Evolutionary conservation across 108 stramenopile species (phyloP).

Genomic region (Cyclotella choctawhatcheeana): DNA sequence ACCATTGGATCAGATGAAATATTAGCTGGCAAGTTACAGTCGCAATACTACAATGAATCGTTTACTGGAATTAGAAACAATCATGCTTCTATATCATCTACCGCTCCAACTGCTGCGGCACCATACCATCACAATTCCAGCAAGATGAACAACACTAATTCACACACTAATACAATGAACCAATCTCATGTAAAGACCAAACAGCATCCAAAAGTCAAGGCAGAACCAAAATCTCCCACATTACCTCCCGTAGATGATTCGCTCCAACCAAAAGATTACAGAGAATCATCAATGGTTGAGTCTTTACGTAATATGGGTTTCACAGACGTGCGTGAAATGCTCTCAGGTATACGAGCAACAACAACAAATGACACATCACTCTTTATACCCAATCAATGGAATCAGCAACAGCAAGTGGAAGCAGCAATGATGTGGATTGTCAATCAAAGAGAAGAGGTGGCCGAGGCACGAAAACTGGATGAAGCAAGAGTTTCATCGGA

Average conservation of each 20-base stretch:
- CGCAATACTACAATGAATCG: conserved; percentile 11
- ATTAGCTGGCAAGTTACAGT: conserved; percentile 21
- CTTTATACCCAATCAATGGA: conserved; percentile 17
- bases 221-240: conserved; percentile 18
- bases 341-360: conserved; percentile 49
- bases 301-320: conserved; percentile 52
- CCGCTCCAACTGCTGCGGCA: not conserved
- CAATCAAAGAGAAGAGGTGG: conserved; percentile 64
- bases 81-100: not conserved
- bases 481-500: conserved; percentile 61
- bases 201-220: conserved; percentile 23
- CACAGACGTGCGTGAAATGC: conserved; percentile 47
- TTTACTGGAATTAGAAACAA: not conserved
- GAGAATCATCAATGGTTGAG: conserved; percentile 32
- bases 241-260: conserved; percentile 15
- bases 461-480: conserved; percentile 63
- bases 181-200: not conserved
- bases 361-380: conserved; percentile 13
- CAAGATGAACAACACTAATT: not conserved
- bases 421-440: conserved; percentile 72
- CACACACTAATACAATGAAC: conserved; percentile 1
- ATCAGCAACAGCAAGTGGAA: conserved; percentile 47
- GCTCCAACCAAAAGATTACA: conserved; percentile 32
- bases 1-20: conserved; percentile 23
- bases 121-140: not conserved